A percentile compares a stretch with the other conserved stretches of the same genome.
phyloP scores from a whole-genome alignment of 805 yeast genomes.

The Spathaspora passalidarum region DNA sequence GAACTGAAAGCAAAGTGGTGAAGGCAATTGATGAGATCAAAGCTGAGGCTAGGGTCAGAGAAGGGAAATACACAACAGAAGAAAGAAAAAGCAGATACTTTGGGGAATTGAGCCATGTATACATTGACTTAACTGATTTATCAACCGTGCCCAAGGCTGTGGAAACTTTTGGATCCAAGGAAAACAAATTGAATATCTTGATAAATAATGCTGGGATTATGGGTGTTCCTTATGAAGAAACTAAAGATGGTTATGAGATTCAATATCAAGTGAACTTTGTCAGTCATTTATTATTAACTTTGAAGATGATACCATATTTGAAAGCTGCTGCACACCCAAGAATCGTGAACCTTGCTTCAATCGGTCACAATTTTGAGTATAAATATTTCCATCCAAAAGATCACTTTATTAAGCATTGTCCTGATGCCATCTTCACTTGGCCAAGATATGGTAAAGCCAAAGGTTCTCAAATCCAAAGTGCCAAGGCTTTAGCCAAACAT shows the following conservation, averaged over 20 bases:
- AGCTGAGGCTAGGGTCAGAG: conserved; percentile 28
- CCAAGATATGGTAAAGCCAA: conserved; percentile 36
- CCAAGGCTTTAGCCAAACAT: conserved; percentile 22
- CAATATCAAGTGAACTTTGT: conserved; percentile 41
- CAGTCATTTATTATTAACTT: conserved; percentile 32
- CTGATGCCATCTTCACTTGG: conserved; percentile 25
- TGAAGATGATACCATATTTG: conserved; percentile 25
- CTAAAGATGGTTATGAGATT: conserved; percentile 36
- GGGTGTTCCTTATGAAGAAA: conserved; percentile 34
- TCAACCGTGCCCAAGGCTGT: conserved; percentile 26
- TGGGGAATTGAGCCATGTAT: conserved; percentile 53
- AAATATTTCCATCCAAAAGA: conserved; percentile 22
- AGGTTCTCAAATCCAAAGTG: conserved; percentile 28
- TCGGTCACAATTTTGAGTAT: conserved; percentile 27
- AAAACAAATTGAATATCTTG: conserved; percentile 28
- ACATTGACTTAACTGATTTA: conserved; percentile 51
- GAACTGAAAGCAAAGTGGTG: conserved; percentile 28
- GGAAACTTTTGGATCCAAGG: conserved; percentile 19
- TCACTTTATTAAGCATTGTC: conserved; percentile 20
- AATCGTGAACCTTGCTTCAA: conserved; percentile 28
- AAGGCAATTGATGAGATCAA: conserved; percentile 33
- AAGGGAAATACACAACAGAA: conserved; percentile 7
- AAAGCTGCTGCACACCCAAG: conserved; percentile 23
- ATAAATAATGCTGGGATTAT: conserved; percentile 42
- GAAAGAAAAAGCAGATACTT: conserved; percentile 20